Conservation (phyloP, 441 rosid species). For the Sinapis alba region DNA sequence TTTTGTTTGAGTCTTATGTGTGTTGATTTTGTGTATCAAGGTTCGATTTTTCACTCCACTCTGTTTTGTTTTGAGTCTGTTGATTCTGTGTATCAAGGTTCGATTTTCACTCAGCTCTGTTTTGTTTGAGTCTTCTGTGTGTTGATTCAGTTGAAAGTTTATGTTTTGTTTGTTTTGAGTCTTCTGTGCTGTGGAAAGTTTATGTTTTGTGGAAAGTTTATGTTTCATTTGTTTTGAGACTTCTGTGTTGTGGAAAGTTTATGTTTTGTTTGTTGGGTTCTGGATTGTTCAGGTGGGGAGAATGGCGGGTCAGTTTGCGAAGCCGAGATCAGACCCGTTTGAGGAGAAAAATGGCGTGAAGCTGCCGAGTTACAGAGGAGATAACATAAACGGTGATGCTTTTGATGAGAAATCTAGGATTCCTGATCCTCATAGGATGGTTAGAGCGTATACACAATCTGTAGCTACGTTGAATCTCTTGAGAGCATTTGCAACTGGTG, state of each 20-base stretch:
- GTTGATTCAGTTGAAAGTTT: not conserved
- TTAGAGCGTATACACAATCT: conserved; percentile 88
- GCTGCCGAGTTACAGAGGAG: conserved; percentile 97
- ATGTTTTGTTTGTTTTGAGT: not conserved
- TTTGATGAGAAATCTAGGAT: conserved; percentile 81
- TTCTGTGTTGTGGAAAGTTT: not conserved
- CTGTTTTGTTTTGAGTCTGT: not conserved
- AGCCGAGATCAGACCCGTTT: conserved; percentile 81
- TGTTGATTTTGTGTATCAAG: conserved; percentile 43
- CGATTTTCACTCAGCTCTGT: not conserved
- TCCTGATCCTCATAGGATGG: conserved; percentile 94
- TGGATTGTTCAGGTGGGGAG: conserved; percentile 69
- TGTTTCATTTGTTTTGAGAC: not conserved
- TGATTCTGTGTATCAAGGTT: not conserved
- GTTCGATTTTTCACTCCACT: conserved; percentile 33
- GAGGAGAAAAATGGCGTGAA: conserved; percentile 89
- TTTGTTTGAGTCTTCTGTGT: not conserved
- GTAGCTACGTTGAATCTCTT: conserved; percentile 89
- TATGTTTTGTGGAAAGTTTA: not conserved
- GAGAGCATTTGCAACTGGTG: conserved; percentile 97
- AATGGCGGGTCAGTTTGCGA: conserved; percentile 97
- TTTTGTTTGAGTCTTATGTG: too few relatives aligned
- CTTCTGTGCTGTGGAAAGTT: not conserved
- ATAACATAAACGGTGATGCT: conserved; percentile 83
- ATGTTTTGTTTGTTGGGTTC: not conserved